phyloP scores from a whole-genome alignment of 768 basidiomycete species.

The Boletus fagicola region DNA sequence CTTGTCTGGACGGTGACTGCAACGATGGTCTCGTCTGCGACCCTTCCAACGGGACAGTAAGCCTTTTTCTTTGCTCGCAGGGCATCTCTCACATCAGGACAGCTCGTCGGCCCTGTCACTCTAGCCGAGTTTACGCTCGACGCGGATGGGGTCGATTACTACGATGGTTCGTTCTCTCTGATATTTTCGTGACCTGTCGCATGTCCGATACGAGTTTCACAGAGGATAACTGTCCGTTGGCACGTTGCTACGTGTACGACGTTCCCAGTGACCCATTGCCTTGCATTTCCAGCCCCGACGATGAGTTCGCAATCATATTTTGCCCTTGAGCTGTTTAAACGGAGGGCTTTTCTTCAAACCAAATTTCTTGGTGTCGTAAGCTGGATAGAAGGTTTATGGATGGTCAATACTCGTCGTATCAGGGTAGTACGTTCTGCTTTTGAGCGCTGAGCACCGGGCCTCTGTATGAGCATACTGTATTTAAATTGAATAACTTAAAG shows the following conservation, averaged over 20 bases:
- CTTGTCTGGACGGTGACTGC: too few species aligned
- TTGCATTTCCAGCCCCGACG: not conserved
- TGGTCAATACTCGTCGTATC: not conserved
- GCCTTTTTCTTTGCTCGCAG: not conserved
- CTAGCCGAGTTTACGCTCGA: not conserved
- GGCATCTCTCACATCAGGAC: not conserved
- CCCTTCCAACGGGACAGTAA: not conserved
- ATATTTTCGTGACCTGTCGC: not conserved
- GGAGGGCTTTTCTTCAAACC: not conserved
- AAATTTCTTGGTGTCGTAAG: not conserved
- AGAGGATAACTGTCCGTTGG: not conserved
- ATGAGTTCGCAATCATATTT: not conserved
- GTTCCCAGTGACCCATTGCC: not conserved
- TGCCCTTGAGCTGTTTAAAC: not conserved
- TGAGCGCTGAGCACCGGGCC: not conserved
- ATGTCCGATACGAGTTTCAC: not conserved
- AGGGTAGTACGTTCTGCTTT: not conserved
- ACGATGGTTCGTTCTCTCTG: not conserved
- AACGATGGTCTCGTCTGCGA: too few species aligned
- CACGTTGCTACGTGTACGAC: not conserved
- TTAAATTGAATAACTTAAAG: not conserved
- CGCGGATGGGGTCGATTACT: not conserved
- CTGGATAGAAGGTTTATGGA: not conserved
- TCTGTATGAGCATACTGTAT: not conserved
- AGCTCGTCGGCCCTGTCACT: not conserved